phyloP scores from a whole-genome alignment of 345 rosid species.

The Euphorbia pulcherrima region DNA sequence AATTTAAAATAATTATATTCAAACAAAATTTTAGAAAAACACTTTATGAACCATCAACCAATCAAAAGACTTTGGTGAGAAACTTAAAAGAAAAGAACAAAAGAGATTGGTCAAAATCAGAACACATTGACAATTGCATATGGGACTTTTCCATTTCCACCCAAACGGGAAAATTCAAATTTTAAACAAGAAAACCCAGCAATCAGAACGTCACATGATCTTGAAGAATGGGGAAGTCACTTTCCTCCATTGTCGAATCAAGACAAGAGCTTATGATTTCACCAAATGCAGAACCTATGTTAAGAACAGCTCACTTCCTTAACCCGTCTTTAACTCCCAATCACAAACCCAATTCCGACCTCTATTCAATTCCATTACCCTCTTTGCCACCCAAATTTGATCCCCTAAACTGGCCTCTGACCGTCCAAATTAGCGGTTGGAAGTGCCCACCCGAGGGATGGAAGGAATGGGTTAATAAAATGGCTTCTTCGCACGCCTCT shows the following conservation, averaged over 20 bases:
- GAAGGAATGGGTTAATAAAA: conserved; percentile 38
- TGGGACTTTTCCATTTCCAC: too few species aligned
- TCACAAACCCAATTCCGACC: conserved; percentile 12
- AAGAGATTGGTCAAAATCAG: too few species aligned
- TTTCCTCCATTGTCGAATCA: conserved; percentile 7
- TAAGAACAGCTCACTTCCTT: conserved; percentile 27
- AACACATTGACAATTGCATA: too few species aligned
- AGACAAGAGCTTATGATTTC: conserved; percentile 23
- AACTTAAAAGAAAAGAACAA: too few species aligned
- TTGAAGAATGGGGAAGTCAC: conserved; percentile 12
- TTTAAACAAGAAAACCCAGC: too few species aligned
- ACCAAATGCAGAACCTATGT: neutral
- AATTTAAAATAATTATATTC: too few species aligned
- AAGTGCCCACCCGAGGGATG: conserved; percentile 14
- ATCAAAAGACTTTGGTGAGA: too few species aligned
- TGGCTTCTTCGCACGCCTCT: conserved; percentile 29
- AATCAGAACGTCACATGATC: too few species aligned
- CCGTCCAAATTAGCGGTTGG: conserved; percentile 32
- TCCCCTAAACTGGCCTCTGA: conserved; percentile 21
- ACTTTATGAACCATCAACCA: too few species aligned
- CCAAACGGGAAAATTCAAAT: too few species aligned
- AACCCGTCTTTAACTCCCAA: conserved; percentile 22
- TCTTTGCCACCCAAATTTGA: conserved; percentile 6
- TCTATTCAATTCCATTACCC: conserved; percentile 23
- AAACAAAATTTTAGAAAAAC: too few species aligned